Conservation (phyloP, 768 basidiomycete genomes). For the Holtermanniella nyarrowii region DNA sequence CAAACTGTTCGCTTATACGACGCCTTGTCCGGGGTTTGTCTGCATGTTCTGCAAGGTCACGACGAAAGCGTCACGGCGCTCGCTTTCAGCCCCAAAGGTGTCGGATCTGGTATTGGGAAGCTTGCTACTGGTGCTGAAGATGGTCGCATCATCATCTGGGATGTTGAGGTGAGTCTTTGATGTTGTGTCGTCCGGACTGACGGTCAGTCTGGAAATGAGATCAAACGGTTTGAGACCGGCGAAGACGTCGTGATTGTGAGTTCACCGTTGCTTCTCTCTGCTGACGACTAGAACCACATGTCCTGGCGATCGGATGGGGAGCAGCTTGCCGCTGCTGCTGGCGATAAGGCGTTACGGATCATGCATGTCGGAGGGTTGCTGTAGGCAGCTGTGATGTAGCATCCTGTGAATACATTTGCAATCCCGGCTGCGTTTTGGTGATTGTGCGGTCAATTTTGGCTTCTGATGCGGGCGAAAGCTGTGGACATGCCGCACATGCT, state of each 20-base stretch:
- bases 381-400: too few species aligned
- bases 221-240: slow-evolving; percentile 7
- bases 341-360: slow-evolving; percentile 30
- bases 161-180: slow-evolving; percentile 26
- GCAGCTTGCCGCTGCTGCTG: slow-evolving; percentile 31
- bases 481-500: too few species aligned
- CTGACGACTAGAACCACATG: slow-evolving; percentile 13
- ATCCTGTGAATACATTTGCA: too few species aligned
- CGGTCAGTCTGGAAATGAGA: slow-evolving; percentile 6
- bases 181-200: neutral
- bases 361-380: slow-evolving; percentile 28
- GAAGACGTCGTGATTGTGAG: slow-evolving; percentile 24
- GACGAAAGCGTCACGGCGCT: slow-evolving; percentile 28
- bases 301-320: slow-evolving; percentile 34
- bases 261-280: neutral
- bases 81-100: slow-evolving; percentile 27
- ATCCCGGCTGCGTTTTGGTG: too few species aligned
- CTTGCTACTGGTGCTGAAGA: slow-evolving; percentile 35
- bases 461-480: too few species aligned
- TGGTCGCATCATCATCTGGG: slow-evolving; percentile 31
- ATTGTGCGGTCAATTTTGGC: too few species aligned
- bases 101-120: slow-evolving; percentile 12
- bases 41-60: slow-evolving; percentile 24
- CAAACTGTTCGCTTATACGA: slow-evolving; percentile 36
- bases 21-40: slow-evolving; percentile 20